phyloP scores from a whole-genome alignment of 2,329 filamentous ascomycete genomes.

The Trichoderma atroviride region DNA sequence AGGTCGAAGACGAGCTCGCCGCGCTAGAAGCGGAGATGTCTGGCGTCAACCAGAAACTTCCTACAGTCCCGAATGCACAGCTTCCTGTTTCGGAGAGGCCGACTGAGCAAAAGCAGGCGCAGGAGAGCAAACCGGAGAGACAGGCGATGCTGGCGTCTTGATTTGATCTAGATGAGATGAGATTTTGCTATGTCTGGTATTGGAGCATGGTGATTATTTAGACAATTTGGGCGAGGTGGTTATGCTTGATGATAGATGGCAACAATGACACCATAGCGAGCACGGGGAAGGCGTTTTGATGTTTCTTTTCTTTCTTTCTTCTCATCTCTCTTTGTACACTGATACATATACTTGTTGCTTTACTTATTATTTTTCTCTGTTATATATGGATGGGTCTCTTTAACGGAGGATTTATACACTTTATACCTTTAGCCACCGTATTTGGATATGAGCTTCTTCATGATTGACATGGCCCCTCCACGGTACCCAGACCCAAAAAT shows the following conservation, averaged over 20 bases:
- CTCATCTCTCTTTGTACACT: not conserved
- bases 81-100: conserved; percentile 36
- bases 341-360: not conserved
- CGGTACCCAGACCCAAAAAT: conserved; percentile 83
- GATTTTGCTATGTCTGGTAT: not conserved
- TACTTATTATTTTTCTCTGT: conserved; percentile 19
- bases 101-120: conserved; percentile 27
- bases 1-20: conserved; percentile 93
- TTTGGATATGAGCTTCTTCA: conserved; percentile 72
- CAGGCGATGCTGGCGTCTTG: conserved; percentile 47
- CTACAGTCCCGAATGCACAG: conserved; percentile 40
- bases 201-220: not conserved
- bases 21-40: conserved; percentile 63
- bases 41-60: conserved; percentile 34
- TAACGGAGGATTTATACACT: not conserved
- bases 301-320: not conserved
- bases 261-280: conserved; percentile 24
- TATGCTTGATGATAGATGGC: conserved; percentile 25
- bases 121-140: conserved; percentile 38
- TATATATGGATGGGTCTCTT: not conserved
- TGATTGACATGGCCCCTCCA: conserved; percentile 75
- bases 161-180: not conserved
- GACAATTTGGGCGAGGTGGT: not conserved
- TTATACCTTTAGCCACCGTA: conserved; percentile 54
- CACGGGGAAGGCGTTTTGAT: conserved; percentile 25